Evolutionary conservation across 345 rosid species (phyloP), one percentile per base, ranked within the genome.

Genomic region (Brassica nigra): DNA sequence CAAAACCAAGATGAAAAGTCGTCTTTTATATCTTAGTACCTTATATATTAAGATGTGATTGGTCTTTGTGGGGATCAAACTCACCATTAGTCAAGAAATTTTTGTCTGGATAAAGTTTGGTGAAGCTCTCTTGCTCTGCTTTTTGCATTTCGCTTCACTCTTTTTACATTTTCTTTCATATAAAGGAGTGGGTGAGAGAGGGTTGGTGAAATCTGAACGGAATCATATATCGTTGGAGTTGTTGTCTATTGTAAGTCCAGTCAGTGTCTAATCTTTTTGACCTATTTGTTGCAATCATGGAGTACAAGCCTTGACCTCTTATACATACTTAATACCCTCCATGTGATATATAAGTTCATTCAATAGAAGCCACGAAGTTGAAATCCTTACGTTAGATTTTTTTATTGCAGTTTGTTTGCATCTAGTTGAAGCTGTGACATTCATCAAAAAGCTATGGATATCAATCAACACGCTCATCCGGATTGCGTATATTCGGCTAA

Each of bases 151-250:
- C 55, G 62, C 33, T 74, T 79, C 66, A 49, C 33, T 73, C 12
- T 74, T 37, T 28, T 10, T 5, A 37, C 70, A n/a, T 74, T 61
- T 62, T 42, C 44, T 73, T 52, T 20, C 8, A 31, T 12, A 63
- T 62, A 69, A 64, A 80, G 76, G 39, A 36, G 62, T 62, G 64
- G n/a, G 65, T 62, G 3, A n/a, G 61, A 77, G 76, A 76, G 75
- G 68, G 80, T 75, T 80, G 83, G 80, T 75, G 73, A 64, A 74
- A 75, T 70, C 66, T 70, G 83, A 80, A 80, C 2, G 47, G 73
- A 70, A 80, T 80, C 76, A 34, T 64, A 70, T 70, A 34, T 65
- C 8, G 30, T 69, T 64, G 58, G 77, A 76, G 80, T 66, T 70
- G 77, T 70, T 70, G 63, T 57, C 20, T 36, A 36, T 28, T 49